Evolutionary conservation across 2,329 filamentous ascomycete species (phyloP), one percentile per base, ranked within the genome.

Genomic region (Dryadomyces sulphureus): DNA sequence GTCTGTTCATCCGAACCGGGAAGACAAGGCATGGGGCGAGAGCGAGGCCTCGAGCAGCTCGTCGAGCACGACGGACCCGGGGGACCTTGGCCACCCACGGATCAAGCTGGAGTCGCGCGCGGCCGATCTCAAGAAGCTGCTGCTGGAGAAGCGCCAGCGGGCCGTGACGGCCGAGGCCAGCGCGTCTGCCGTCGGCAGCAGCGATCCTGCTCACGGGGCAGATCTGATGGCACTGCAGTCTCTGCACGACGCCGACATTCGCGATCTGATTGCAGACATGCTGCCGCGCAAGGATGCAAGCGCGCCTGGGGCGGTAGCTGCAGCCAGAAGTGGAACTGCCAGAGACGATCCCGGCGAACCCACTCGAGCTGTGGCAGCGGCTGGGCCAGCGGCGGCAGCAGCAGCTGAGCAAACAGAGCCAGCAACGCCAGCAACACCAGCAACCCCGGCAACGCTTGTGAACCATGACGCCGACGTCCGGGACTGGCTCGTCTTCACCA

Each of bases 401-500:
- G n/a, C n/a, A n/a, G n/a, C n/a, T n/a, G n/a, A n/a, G n/a, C n/a
- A n/a, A 27, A 27, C 25, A 27, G 25, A 11, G 25, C 11, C 25
- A 27, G 11, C 25, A 27, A 27, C 6, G 11, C 25, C 25, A 8
- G 27, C 27, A 14, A 32, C 27, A 11, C 25, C 25, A 32, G 27
- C 5, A 9, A 7, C 11, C 16, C 25, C 6, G 11, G 27, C 27
- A 32, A 14, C n/a, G n/a, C n/a, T 16, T 32, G 22, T 17, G 38
- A 43, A 46, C 5, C n/a, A n/a, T n/a, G 14, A 21, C 20, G 43
- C 27, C 20, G 49, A 50, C 40, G 2, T 50, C 7, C 38, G 34
- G n/a, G 49, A 50, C 35, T 50, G 49, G 49, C 47, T 50, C 6
- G 3, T 38, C 14, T 50, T 50, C n/a, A 50, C 49, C 6, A 48